Evolutionary conservation across 2,329 filamentous ascomycete genomes (phyloP), one percentile per base, ranked within the genome.

Genomic region (Cladosporium sp.): DNA sequence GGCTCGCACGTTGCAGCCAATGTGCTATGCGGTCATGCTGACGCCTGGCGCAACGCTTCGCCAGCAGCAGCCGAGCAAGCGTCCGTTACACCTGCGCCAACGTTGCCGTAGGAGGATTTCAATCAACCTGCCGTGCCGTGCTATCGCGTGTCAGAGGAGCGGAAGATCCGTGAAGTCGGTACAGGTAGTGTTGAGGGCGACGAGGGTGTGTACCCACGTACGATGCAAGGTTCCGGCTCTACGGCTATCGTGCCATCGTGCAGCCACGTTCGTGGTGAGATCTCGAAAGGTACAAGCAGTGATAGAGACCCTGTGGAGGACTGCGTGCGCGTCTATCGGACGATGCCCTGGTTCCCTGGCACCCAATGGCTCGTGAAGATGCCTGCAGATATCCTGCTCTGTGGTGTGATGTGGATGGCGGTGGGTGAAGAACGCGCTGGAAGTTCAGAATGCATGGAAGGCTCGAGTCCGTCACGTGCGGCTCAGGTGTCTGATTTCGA

Each of bases 11-110:
- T 23, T 60, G 58, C 58, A 46, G 16, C 8, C 36, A 48, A 48
- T 14, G 34, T 59, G 57, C 32, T 39, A 59, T 59, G 57, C 57
- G 36, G 57, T 59, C 57, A 59, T 59, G 5, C 10, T 26, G 48
- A 46, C 39, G 57, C 6, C 32, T 57, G 28, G 54, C 54, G 21
- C 18, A 16, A 39, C 32, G 32, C 30, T 32, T 57, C 49, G 25
- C 23, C 23, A 28, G 49, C 49, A 46, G 39, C 30, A 54, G 25
- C n/a, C 26, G 51, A 54, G 25, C 51, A 54, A 32, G 28, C 51
- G 51, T 28, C 16, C 51, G 51, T 30, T 32, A 21, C 28, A 30
- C 28, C 26, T 54, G 51, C 51, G 28, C 51, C 26, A 30, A 32
- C 51, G 51, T 30, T 28, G 26, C 51, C 51, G 16, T n/a, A 54